A percentile compares a stretch with the other conserved stretches of the same genome.
phyloP scores from a whole-genome alignment of 179 eudicot species.

The Beta lomatogona region DNA sequence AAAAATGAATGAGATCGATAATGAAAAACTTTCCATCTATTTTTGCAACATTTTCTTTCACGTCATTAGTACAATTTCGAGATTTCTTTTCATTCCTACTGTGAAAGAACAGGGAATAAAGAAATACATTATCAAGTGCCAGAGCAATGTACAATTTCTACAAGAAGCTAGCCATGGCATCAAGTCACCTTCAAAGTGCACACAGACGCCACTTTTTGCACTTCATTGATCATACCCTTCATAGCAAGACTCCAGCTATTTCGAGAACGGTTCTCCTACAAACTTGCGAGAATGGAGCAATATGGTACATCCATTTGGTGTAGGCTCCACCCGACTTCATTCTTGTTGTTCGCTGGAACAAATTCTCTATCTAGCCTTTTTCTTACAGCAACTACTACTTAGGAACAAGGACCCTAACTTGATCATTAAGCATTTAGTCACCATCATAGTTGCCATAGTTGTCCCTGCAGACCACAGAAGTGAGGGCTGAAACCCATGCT shows the following conservation, averaged over 20 bases:
- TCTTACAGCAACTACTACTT: background rate
- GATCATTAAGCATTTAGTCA: constrained; percentile 3
- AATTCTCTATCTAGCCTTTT: no score
- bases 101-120: background rate
- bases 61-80: background rate
- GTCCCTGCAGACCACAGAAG: constrained; percentile 44
- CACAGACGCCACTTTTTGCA: background rate
- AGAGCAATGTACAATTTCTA: constrained; percentile 9
- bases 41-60: background rate
- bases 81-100: constrained; percentile 11
- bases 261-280: no score
- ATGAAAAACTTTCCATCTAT: background rate
- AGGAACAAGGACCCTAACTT: background rate
- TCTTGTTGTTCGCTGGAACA: no score
- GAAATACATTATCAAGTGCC: constrained; percentile 7
- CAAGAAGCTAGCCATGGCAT: background rate
- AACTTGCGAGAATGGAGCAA: no score
- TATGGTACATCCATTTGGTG: no score
- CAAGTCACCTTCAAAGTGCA: background rate
- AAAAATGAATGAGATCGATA: background rate
- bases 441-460: constrained; percentile 29
- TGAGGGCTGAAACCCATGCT: constrained; percentile 61
- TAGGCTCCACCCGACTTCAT: no score
- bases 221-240: background rate
- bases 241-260: background rate